Conservation (phyloP, 2,329 filamentous ascomycete genomes). For the Neofusicoccum cordaticola region DNA sequence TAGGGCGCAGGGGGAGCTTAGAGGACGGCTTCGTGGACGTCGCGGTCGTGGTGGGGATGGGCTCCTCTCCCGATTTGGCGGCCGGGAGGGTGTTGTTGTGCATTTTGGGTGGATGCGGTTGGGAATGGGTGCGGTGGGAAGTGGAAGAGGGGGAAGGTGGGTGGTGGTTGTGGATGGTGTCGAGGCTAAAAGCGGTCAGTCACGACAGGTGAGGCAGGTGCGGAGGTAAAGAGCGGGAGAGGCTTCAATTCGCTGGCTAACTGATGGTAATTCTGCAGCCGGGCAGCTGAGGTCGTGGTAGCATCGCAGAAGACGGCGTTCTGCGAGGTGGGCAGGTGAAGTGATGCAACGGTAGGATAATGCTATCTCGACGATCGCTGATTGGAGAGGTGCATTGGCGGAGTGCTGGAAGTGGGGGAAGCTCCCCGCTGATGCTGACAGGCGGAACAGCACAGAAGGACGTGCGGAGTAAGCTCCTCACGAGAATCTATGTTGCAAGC, state of each 20-base stretch:
- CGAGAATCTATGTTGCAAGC: too few species aligned
- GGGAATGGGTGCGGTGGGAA: too few species aligned
- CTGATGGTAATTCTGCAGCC: neutral
- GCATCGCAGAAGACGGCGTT: neutral
- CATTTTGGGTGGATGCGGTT: too few species aligned
- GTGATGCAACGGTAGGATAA: constrained; percentile 13
- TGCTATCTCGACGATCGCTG: neutral
- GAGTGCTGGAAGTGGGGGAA: neutral
- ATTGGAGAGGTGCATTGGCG: neutral
- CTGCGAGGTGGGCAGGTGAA: constrained; percentile 3
- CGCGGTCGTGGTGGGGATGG: neutral
- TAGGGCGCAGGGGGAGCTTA: neutral
- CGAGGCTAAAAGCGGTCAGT: neutral
- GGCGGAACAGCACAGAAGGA: neutral
- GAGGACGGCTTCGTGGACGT: neutral
- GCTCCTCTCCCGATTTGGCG: too few species aligned
- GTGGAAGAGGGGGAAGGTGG: too few species aligned
- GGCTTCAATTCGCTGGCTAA: neutral
- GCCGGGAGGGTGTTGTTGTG: too few species aligned
- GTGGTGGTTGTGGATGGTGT: too few species aligned
- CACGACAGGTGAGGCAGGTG: neutral
- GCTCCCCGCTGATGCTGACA: neutral
- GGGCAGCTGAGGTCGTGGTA: neutral
- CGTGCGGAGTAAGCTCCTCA: too few species aligned
- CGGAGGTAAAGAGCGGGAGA: neutral